phyloP scores from a whole-genome alignment of 2,329 filamentous ascomycete species.

The Calonectria fujianensis region DNA sequence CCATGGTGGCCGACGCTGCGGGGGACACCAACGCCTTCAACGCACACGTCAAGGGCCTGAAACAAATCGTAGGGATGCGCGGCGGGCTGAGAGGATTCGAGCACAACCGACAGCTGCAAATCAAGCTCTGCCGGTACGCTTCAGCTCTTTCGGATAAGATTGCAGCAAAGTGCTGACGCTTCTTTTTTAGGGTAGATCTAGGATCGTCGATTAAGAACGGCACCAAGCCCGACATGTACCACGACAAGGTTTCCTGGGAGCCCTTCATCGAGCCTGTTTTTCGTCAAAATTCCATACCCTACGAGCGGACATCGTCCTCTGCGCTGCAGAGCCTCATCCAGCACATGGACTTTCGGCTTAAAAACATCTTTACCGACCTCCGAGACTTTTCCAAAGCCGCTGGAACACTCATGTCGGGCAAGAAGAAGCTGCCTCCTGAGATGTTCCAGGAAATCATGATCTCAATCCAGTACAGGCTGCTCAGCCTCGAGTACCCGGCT shows the following conservation, averaged over 20 bases:
- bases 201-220: constrained; percentile 54
- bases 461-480: constrained; percentile 57
- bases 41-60: constrained; percentile 50
- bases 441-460: constrained; percentile 57
- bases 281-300: not conserved
- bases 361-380: constrained; percentile 55
- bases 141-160: accelerated
- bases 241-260: constrained; percentile 47
- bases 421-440: constrained; percentile 52
- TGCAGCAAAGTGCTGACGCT: not conserved
- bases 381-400: constrained; percentile 56
- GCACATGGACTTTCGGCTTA: constrained; percentile 50
- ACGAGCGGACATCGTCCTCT: not conserved
- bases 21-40: constrained; percentile 46
- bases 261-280: constrained; percentile 36
- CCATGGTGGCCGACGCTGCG: constrained; percentile 50
- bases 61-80: constrained; percentile 52
- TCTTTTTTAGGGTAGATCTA: constrained; percentile 51
- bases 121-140: constrained; percentile 57
- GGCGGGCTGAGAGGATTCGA: constrained; percentile 53
- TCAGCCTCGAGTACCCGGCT: constrained; percentile 49
- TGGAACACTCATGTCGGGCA: constrained; percentile 47
- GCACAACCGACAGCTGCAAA: constrained; percentile 52
- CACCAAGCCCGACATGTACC: constrained; percentile 50
- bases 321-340: constrained; percentile 41